phyloP scores from a whole-genome alignment of 75 land plant species.

The Cunninghamia lanceolata region DNA sequence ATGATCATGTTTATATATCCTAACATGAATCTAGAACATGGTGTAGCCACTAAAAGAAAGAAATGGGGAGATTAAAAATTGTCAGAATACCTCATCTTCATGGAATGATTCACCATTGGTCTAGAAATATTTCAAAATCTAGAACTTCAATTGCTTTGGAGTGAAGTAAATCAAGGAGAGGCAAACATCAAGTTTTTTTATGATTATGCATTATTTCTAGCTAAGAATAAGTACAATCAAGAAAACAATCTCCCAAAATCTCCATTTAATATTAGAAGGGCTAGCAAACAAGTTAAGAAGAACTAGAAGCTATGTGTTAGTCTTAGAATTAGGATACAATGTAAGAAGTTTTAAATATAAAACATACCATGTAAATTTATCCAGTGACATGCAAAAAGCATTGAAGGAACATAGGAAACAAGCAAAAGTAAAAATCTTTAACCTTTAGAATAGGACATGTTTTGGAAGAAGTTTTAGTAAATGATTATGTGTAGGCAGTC shows the following conservation, averaged over 20 bases:
- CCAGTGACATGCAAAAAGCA: not conserved
- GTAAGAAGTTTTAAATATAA: not conserved
- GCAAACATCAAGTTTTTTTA: not conserved
- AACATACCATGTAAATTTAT: not conserved
- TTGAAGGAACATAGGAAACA: not conserved
- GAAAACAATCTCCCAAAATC: not conserved
- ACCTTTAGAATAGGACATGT: not conserved
- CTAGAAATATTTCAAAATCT: not conserved
- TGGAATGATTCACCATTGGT: not conserved
- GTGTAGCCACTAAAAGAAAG: too few relatives aligned
- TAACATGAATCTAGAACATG: too few relatives aligned
- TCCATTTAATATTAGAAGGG: not conserved
- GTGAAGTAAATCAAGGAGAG: not conserved
- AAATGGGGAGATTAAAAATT: too few relatives aligned
- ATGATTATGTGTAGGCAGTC: not conserved
- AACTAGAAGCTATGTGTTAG: not conserved
- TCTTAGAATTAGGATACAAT: not conserved
- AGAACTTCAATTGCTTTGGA: not conserved
- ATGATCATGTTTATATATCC: too few relatives aligned
- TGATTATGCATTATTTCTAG: too few relatives aligned
- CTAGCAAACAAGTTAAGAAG: not conserved
- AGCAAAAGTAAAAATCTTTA: not conserved
- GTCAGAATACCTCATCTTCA: not conserved
- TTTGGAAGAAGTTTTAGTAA: not conserved
- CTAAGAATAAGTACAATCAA: not conserved